Base-by-base conservation (phyloP, 305 asterid species). In the Solanum hybrid region DNA sequence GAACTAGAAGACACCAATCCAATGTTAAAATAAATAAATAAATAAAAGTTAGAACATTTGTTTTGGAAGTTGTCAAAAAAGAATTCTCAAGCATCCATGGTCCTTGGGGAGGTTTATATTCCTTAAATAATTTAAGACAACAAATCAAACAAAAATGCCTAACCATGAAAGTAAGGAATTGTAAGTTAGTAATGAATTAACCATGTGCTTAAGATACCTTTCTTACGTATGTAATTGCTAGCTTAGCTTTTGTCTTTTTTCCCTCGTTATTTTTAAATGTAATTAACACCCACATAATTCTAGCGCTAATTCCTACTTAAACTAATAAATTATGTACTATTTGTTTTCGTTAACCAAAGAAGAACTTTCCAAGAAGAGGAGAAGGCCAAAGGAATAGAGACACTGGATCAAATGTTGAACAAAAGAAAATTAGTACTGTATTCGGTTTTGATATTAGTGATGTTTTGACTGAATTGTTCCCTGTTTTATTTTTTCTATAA, bases 61-160 rank as follows among this genome's bases (percentile, higher is more conserved):
- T 85, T 90, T 94, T 94, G 94, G 93, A 94, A 79, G 90, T 88
- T 90, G 73, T 90, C 78, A 88, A 40, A 75, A 88, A 40, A 92
- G 93, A 94, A 93, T 93, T 93, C 94, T 93, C 91, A 78, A 89
- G 66, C 90, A 90, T 89, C 92, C 93, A 91, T 91, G 91, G 89
- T 89, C 85, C 69, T 88, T 88, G 78, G 90, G 45, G 66, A 27
- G 40, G 31, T 51, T 81, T 42, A 27, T 87, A 79, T 78, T 91
- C 86, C 51, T 89, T 72, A 84, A 73, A 51, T 31, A 51, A 51
- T 51, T 56, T 60, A 71, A 69, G 95, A 95, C 94, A 92, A 86
- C 92, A 90, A 90, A 93, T 93, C 92, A 93, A 94, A 93, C 96
- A 93, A 94, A 85, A 85, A 92, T 81, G 94, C 93, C 93, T 93